Percentiles rank a stretch among this genome's conserved stretches.
Conservation (phyloP, 306 rosid genomes). For the Inga laurina region DNA sequence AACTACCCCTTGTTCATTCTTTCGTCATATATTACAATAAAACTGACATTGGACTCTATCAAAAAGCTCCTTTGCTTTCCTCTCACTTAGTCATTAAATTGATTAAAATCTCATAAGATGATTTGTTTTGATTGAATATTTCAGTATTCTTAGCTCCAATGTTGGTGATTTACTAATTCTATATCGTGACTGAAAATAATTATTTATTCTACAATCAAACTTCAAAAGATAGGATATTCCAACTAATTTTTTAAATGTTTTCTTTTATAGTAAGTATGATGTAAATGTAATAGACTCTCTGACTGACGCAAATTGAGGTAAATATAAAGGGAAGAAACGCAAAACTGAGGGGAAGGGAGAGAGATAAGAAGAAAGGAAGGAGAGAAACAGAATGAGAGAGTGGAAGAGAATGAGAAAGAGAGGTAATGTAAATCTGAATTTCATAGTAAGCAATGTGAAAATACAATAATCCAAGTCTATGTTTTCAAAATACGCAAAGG, state of each 20-base stretch:
- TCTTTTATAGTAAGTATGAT: neutral
- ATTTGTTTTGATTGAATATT: slow-evolving; percentile 17
- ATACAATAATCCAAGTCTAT: too few species aligned
- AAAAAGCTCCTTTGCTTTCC: neutral
- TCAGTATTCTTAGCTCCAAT: slow-evolving; percentile 11
- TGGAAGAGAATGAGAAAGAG: neutral
- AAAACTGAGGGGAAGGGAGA: neutral
- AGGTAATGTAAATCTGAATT: neutral
- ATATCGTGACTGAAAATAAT: neutral
- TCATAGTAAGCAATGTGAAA: neutral
- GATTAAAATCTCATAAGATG: slow-evolving; percentile 5
- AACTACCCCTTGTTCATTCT: too few species aligned
- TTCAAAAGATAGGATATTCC: slow-evolving; percentile 9
- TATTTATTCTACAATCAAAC: slow-evolving; percentile 12
- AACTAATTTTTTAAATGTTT: neutral
- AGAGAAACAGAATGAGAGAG: neutral
- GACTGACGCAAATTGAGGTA: neutral
- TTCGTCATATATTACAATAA: too few species aligned
- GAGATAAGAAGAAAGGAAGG: neutral
- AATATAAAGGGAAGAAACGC: neutral
- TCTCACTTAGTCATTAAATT: slow-evolving; percentile 6
- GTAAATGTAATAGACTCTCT: neutral
- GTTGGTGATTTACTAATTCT: slow-evolving; percentile 2
- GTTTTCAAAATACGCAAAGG: too few species aligned
- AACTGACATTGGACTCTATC: too few species aligned